Percentiles rank a stretch among this genome's conserved stretches.
Evolutionary conservation across 2,329 filamentous ascomycete genomes (phyloP).

Genomic region (Ophiocordyceps robertsii): DNA sequence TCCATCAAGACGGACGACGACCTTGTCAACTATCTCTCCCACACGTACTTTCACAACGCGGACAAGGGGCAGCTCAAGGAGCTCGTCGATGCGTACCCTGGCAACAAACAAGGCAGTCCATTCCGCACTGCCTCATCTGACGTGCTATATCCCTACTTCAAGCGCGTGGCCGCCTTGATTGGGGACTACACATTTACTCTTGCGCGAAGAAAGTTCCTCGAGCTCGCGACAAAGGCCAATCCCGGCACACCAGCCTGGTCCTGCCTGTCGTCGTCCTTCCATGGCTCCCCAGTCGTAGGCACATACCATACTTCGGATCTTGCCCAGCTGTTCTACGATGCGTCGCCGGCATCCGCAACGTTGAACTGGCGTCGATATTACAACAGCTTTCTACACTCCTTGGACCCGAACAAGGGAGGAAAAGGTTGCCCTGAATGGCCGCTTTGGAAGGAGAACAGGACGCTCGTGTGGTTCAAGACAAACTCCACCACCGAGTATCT

Average conservation of each 20-base stretch:
- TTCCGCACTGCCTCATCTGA: constrained; percentile 44
- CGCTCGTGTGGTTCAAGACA: not conserved
- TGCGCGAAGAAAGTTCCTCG: constrained; percentile 1
- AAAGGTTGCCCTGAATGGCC: not conserved
- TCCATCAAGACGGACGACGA: constrained; percentile 42
- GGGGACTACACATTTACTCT: constrained; percentile 3
- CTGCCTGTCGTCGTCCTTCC: constrained; percentile 1
- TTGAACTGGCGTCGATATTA: not conserved
- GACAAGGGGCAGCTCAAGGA: constrained; percentile 30
- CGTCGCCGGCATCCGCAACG: not conserved
- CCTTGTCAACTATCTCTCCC: constrained; percentile 48
- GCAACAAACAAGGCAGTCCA: constrained; percentile 31
- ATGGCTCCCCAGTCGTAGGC: not conserved
- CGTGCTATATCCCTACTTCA: constrained; percentile 52
- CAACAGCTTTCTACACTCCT: not conserved
- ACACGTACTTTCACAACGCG: constrained; percentile 46
- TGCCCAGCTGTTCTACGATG: not conserved
- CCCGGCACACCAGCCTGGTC: constrained; percentile 2
- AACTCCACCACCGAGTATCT: not conserved
- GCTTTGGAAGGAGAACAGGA: not conserved
- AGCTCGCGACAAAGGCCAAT: not conserved
- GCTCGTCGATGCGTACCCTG: not conserved
- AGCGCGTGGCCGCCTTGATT: constrained; percentile 38
- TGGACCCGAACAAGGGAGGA: not conserved
- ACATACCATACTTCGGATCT: constrained; percentile 2